Evolutionary conservation across 352 stramenopile genomes (phyloP).

Genomic region (Phytophthora fragariaefolia): DNA sequence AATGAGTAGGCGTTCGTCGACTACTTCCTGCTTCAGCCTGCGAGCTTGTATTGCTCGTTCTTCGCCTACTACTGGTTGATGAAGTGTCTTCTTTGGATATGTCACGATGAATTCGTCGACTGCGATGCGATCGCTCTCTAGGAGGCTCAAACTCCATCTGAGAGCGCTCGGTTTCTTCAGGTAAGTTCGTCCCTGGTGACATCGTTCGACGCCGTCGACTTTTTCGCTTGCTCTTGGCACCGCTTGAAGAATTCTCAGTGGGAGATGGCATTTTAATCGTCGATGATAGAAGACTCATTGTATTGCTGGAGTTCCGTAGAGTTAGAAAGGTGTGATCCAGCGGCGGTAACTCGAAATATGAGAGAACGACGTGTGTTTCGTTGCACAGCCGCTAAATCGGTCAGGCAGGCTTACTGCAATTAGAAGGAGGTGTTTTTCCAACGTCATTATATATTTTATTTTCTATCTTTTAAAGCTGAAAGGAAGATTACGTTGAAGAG

Average conservation of each 20-base stretch:
- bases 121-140: conserved; percentile 9
- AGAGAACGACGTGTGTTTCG: conserved; percentile 11
- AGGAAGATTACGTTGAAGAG: conserved; percentile 26
- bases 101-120: conserved; percentile 13
- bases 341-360: conserved; percentile 13
- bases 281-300: conserved; percentile 30
- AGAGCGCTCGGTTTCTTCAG: conserved; percentile 4
- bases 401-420: conserved; percentile 1
- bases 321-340: background rate
- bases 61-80: background rate
- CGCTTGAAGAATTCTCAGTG: conserved; percentile 3
- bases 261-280: conserved; percentile 5
- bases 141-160: conserved; percentile 7
- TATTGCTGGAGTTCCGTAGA: background rate
- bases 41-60: background rate
- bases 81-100: background rate
- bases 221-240: conserved; percentile 33
- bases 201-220: conserved; percentile 20
- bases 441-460: conserved; percentile 22
- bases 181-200: background rate
- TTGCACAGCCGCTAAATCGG: conserved; percentile 22
- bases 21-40: conserved; percentile 9
- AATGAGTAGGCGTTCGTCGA: conserved; percentile 20
- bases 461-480: too few species aligned
- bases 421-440: conserved; percentile 13